Evolutionary conservation across 139 green algal species (phyloP), one percentile per base, ranked within the genome.

Genomic region (Pedinophyceae sp.): DNA sequence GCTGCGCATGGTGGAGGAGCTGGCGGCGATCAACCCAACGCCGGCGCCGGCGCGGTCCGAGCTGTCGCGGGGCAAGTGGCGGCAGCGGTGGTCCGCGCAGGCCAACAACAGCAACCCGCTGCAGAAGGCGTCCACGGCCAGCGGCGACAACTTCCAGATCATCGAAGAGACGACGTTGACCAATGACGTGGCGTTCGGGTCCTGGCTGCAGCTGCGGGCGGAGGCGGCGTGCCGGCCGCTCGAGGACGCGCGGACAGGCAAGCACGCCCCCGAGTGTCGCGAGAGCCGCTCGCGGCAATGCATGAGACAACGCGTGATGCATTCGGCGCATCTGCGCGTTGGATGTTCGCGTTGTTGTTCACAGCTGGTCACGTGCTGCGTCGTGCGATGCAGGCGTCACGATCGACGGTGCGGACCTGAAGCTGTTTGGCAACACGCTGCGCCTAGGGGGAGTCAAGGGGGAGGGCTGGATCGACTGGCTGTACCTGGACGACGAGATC

Each of bases 391-490:
- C n/a, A n/a, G n/a, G n/a, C n/a, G n/a, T n/a, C n/a, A 16, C 15
- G 15, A 52, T 52, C 17, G 25, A 20, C 10, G 46, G 46, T 52
- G 46, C 46, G 15, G 15, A 52, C 10, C 46, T 52, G 15, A 16
- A 52, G 15, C 17, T 52, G 46, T 7, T 13, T 22, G 10, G 10
- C 27, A 7, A 13, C 46, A 7, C 25, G 13, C 25, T 52, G 25
- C 46, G 20, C 27, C 46, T 52, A 20, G 10, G 10, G n/a, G n/a
- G n/a, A n/a, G n/a, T n/a, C n/a, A n/a, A n/a, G n/a, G n/a, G n/a
- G n/a, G n/a, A n/a, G n/a, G n/a, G 81, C 20, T 89, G 65, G 46
- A 62, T 92, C 16, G 78, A 92, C 46, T 87, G 75, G 79, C 59
- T 86, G 30, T 92, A 88, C 59, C 62, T 92, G 23, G 76, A 85